Conservation (phyloP, 2,329 filamentous ascomycete genomes). For the Fusarium sterilihyphosum region DNA sequence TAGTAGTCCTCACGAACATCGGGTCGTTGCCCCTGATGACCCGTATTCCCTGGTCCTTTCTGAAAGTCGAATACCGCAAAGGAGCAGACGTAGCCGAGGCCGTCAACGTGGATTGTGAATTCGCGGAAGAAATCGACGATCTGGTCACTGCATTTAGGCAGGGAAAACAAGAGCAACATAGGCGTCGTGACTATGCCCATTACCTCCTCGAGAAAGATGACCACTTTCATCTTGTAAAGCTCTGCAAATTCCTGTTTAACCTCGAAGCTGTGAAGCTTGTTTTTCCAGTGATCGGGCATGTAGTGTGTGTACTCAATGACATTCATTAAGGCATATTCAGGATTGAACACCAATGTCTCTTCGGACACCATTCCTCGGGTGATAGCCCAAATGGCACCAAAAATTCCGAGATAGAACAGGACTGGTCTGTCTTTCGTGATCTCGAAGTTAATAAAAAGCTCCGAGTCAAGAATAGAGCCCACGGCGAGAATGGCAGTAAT, state of each 20-base stretch:
- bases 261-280: slow-evolving; percentile 90
- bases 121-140: slow-evolving; percentile 98
- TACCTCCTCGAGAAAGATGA: slow-evolving; percentile 93
- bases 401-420: slow-evolving; percentile 87
- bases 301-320: slow-evolving; percentile 96
- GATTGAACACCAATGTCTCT: slow-evolving; percentile 90
- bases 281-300: slow-evolving; percentile 87
- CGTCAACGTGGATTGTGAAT: slow-evolving; percentile 96
- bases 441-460: slow-evolving; percentile 91
- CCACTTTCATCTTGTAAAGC: slow-evolving; percentile 89
- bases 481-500: slow-evolving; percentile 86
- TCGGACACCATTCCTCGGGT: slow-evolving; percentile 86
- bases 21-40: slow-evolving; percentile 52
- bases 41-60: slow-evolving; percentile 69
- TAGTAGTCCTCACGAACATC: slow-evolving; percentile 93
- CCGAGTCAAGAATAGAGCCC: slow-evolving; percentile 87
- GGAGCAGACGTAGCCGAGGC: slow-evolving; percentile 94
- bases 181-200: slow-evolving; percentile 93
- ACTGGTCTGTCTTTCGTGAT: slow-evolving; percentile 89
- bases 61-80: slow-evolving; percentile 98
- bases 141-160: slow-evolving; percentile 89
- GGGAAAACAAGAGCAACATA: slow-evolving; percentile 84
- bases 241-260: slow-evolving; percentile 90
- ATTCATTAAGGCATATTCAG: slow-evolving; percentile 85
- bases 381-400: slow-evolving; percentile 84